Conservation (phyloP, 2,329 filamentous ascomycete genomes). For the Neonectria hederae region DNA sequence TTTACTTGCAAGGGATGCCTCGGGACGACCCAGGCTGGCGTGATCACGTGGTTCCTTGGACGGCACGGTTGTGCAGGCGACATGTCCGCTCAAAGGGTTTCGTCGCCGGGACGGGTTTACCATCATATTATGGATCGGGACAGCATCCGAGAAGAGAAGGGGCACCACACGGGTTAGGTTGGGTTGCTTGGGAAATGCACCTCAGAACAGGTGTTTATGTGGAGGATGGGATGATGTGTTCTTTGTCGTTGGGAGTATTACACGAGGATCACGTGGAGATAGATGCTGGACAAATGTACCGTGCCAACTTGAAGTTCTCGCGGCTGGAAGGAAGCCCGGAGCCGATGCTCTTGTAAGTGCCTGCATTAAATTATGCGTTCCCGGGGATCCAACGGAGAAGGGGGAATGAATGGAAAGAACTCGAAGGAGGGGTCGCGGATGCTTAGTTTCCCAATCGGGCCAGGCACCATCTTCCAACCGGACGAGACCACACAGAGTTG, state of each 20-base stretch:
- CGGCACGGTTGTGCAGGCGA: conserved; percentile 1
- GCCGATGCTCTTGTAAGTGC: background rate
- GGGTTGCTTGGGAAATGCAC: background rate
- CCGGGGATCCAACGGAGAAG: background rate
- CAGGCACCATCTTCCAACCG: conserved; percentile 13
- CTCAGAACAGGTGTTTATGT: background rate
- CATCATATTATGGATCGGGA: background rate
- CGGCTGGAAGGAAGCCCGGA: background rate
- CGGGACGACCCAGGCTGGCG: conserved; percentile 3
- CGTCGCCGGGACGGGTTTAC: conserved; percentile 1
- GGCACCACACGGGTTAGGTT: background rate
- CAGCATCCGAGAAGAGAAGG: background rate
- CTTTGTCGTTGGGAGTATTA: background rate
- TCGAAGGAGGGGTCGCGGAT: background rate
- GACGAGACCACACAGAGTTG: conserved; percentile 14
- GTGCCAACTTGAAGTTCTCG: background rate
- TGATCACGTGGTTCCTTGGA: conserved; percentile 15
- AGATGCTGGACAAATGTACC: background rate
- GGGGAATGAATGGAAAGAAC: background rate
- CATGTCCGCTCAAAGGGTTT: conserved; percentile 5
- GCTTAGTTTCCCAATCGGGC: conserved; percentile 12
- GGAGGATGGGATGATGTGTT: background rate
- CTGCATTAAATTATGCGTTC: conserved; percentile 5
- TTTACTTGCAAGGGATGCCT: conserved; percentile 4
- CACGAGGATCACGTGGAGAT: background rate